Evolutionary conservation across 805 yeast genomes (phyloP).

Genomic region (Pichia phayaonensis): DNA sequence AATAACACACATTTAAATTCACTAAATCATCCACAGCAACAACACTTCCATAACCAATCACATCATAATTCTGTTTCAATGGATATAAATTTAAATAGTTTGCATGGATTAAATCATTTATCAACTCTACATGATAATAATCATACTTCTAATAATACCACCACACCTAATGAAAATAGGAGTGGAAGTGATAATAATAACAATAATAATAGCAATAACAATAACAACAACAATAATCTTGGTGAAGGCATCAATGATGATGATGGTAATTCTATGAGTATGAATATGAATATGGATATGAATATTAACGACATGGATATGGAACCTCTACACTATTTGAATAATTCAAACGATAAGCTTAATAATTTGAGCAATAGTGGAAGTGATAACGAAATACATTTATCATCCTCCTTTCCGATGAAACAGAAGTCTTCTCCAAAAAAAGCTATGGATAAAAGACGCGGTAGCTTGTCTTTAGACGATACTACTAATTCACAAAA

Average conservation of each 20-base stretch:
- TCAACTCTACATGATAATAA: not conserved
- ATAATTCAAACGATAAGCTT: not conserved
- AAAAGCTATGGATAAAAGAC: slow-evolving; percentile 3
- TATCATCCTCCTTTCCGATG: not conserved
- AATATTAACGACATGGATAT: not conserved
- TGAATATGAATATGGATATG: not conserved
- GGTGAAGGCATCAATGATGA: not conserved
- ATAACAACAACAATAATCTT: not conserved
- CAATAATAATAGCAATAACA: not conserved
- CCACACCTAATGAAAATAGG: not conserved
- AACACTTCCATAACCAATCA: not conserved
- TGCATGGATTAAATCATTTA: not conserved
- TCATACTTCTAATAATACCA: not conserved
- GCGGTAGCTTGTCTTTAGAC: slow-evolving; percentile 7
- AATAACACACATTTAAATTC: not conserved
- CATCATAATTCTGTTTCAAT: not conserved
- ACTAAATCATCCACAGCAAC: not conserved
- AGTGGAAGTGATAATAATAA: no score
- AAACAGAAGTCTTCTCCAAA: slow-evolving; percentile 13
- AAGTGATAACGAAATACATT: not conserved
- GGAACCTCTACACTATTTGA: not conserved
- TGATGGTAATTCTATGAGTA: not conserved
- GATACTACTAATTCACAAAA: slow-evolving; percentile 17
- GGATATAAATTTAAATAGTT: not conserved
- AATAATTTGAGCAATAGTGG: not conserved